Percentiles rank a stretch among this genome's conserved stretches.
phyloP scores from a whole-genome alignment of 345 rosid species.

The Lepidium sativum region DNA sequence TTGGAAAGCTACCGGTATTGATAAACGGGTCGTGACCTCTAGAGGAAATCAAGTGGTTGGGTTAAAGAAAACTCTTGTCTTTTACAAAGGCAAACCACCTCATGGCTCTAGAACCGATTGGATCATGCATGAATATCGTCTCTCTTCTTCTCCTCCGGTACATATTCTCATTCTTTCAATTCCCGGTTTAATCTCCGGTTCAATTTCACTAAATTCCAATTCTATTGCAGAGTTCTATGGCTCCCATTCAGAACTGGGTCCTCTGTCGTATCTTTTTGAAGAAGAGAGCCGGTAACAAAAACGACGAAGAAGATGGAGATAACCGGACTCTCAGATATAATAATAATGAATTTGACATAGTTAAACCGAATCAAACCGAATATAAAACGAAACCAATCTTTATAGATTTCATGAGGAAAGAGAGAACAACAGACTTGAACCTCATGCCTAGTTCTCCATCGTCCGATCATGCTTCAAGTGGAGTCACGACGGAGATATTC shows the following conservation, averaged over 20 bases:
- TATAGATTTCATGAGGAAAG: slow-evolving; percentile 71
- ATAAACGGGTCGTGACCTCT: slow-evolving; percentile 56
- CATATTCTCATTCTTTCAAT: background rate
- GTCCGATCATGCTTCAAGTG: slow-evolving; percentile 64
- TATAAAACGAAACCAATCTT: slow-evolving; percentile 35
- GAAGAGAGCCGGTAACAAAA: slow-evolving; percentile 51
- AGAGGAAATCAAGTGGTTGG: slow-evolving; percentile 63
- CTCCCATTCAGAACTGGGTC: slow-evolving; percentile 69
- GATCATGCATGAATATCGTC: slow-evolving; percentile 98
- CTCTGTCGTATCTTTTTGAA: slow-evolving; percentile 88
- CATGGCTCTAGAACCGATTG: slow-evolving; percentile 80
- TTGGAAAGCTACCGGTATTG: slow-evolving; percentile 97
- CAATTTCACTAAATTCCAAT: background rate
- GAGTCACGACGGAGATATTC: slow-evolving; percentile 60
- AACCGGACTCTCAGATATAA: slow-evolving; percentile 26
- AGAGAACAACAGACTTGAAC: slow-evolving; percentile 46
- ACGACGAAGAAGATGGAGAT: slow-evolving; percentile 34
- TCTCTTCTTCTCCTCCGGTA: slow-evolving; percentile 31
- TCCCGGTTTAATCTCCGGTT: slow-evolving; percentile 1
- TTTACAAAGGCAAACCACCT: slow-evolving; percentile 88
- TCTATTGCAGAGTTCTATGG: slow-evolving; percentile 33
- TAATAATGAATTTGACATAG: slow-evolving; percentile 15
- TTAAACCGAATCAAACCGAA: slow-evolving; percentile 5
- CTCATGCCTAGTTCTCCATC: slow-evolving; percentile 48
- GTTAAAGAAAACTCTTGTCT: slow-evolving; percentile 96